Conservation (phyloP, 441 rosid species). For the Pelargonium fulgidum region DNA sequence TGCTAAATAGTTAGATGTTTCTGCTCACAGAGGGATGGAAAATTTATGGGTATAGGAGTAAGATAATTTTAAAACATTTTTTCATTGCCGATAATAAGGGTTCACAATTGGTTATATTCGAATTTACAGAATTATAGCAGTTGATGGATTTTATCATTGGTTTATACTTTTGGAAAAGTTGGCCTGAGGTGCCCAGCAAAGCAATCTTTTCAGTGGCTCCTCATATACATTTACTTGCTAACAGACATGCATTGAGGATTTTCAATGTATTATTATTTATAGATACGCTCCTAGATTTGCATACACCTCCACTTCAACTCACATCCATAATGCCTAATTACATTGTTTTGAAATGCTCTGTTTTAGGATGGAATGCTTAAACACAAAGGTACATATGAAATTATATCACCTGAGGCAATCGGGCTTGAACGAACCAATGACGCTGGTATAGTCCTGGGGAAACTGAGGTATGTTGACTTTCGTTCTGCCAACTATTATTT, state of each 20-base stretch:
- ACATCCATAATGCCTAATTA: not conserved
- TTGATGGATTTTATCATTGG: not conserved
- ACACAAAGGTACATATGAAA: conserved; percentile 88
- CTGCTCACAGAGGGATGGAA: not conserved
- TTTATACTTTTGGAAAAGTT: not conserved
- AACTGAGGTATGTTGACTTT: conserved; percentile 53
- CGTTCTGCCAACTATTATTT: conserved; percentile 2
- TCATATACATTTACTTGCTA: too few species aligned
- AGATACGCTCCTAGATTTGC: not conserved
- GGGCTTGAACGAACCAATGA: conserved; percentile 81
- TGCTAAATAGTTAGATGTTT: too few species aligned
- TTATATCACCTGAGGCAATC: conserved; percentile 79
- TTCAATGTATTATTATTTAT: too few species aligned
- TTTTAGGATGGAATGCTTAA: conserved; percentile 92
- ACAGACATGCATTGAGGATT: not conserved
- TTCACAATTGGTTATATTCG: not conserved
- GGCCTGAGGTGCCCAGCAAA: not conserved
- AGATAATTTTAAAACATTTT: too few species aligned
- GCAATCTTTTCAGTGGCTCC: not conserved
- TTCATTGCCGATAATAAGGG: not conserved
- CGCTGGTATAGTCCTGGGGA: conserved; percentile 93
- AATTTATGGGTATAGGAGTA: not conserved
- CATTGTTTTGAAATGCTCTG: conserved; percentile 3
- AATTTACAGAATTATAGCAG: not conserved
- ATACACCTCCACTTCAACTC: not conserved